These are phyloP conservation scores for Bassia scoparia DNA, from an alignment of 148 eudicot genomes.

Conservation along the genomic window DNA sequence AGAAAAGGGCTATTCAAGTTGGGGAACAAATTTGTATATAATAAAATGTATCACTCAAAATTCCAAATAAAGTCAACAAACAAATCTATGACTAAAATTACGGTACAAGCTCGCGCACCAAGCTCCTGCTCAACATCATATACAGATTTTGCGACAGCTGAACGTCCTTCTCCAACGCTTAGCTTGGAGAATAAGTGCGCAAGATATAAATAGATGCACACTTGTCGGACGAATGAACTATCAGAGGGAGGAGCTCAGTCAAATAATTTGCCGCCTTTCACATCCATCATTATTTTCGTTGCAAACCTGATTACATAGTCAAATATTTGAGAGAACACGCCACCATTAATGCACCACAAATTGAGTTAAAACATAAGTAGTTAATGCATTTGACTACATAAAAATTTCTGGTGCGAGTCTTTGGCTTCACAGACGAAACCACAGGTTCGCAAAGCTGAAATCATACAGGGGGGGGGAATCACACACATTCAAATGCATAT, in stretches of 20 bases:
- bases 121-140: not conserved
- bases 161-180: not conserved
- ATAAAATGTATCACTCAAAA: not conserved
- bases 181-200: conserved; percentile 2
- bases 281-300: conserved; percentile 10
- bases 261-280: not conserved
- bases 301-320: conserved; percentile 21
- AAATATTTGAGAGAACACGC: conserved; percentile 7
- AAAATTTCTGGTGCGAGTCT: no score
- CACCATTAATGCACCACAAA: no score
- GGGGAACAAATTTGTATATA: not conserved
- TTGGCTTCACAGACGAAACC: no score
- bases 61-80: not conserved
- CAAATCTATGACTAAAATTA: conserved; percentile 1
- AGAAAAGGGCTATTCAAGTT: not conserved
- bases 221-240: conserved; percentile 3
- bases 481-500: no score
- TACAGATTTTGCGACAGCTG: conserved; percentile 23
- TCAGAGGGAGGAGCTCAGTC: not conserved
- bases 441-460: no score
- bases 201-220: conserved; percentile 11
- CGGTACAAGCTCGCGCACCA: conserved; percentile 6
- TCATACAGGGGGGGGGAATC: no score
- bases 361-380: no score
- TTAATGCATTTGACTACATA: no score